phyloP scores from a whole-genome alignment of 23 red algal genomes.

The Cyanidium caldarium region DNA sequence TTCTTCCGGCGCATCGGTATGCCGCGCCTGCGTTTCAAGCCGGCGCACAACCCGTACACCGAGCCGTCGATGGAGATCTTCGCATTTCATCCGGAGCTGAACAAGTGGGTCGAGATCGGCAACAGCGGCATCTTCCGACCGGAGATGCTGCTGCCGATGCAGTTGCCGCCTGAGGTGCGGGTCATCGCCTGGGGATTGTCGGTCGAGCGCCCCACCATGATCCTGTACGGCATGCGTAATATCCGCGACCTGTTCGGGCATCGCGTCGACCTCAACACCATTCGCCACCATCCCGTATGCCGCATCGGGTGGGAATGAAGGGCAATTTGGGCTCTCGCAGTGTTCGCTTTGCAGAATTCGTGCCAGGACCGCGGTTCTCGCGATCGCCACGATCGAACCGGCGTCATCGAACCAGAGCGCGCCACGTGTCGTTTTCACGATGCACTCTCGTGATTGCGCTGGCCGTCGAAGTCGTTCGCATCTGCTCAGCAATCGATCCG shows the following conservation, averaged over 20 bases:
- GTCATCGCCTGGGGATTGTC: conserved; percentile 94
- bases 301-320: conserved; percentile 26
- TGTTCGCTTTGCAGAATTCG: too few relatives aligned
- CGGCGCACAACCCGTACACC: conserved; percentile 93
- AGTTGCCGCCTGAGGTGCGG: conserved; percentile 65
- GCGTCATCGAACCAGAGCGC: too few relatives aligned
- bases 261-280: conserved; percentile 63
- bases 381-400: too few relatives aligned
- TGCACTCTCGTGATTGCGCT: too few relatives aligned
- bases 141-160: conserved; percentile 96
- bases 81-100: conserved; percentile 58
- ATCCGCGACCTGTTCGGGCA: conserved; percentile 98
- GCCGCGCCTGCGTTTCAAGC: conserved; percentile 81
- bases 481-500: too few relatives aligned
- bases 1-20: conserved; percentile 98
- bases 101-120: conserved; percentile 93
- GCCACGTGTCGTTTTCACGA: too few relatives aligned
- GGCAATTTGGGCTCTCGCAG: too few relatives aligned
- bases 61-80: conserved; percentile 85
- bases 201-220: conserved; percentile 96
- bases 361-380: too few relatives aligned
- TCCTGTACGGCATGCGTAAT: conserved; percentile 76
- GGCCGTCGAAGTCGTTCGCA: too few relatives aligned
- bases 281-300: conserved; percentile 82
- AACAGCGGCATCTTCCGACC: conserved; percentile 93